These are phyloP conservation scores for Globisporangium spinosum DNA, from an alignment of 352 stramenopile species.

Conservation along the genomic window DNA sequence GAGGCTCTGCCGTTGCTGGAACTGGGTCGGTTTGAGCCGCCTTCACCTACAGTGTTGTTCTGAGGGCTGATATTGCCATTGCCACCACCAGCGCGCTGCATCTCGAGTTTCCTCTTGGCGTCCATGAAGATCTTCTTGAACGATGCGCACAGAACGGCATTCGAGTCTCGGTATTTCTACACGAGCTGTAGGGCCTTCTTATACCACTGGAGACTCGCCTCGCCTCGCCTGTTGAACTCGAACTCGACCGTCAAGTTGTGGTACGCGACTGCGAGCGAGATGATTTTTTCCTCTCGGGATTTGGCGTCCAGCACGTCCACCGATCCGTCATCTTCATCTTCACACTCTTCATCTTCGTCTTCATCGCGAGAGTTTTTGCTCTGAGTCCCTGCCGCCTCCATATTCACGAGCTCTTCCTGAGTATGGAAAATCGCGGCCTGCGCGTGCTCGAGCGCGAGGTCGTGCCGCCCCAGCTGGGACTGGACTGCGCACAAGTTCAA, in stretches of 20 bases:
- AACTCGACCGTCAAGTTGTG: slow-evolving; percentile 79
- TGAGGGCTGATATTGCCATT: background rate
- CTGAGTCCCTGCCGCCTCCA: slow-evolving; percentile 23
- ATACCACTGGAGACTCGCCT: slow-evolving; percentile 81
- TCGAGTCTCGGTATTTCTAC: slow-evolving; percentile 56
- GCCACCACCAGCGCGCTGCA: slow-evolving; percentile 16
- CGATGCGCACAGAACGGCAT: slow-evolving; percentile 54
- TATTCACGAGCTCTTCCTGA: slow-evolving; percentile 68
- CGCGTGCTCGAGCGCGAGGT: slow-evolving; percentile 66
- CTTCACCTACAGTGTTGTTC: background rate
- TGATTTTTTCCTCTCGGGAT: slow-evolving; percentile 67
- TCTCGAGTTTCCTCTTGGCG: slow-evolving; percentile 57
- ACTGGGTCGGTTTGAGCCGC: background rate
- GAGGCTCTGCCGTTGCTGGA: background rate
- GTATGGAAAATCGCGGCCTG: slow-evolving; percentile 81
- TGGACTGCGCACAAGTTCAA: slow-evolving; percentile 81
- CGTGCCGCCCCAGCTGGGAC: slow-evolving; percentile 66
- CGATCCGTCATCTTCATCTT: background rate
- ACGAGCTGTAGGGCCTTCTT: slow-evolving; percentile 77
- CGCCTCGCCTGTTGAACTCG: slow-evolving; percentile 65
- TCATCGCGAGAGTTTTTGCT: slow-evolving; percentile 12
- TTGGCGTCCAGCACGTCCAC: slow-evolving; percentile 48
- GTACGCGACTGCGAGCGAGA: slow-evolving; percentile 74
- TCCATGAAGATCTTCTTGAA: slow-evolving; percentile 75
- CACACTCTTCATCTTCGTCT: slow-evolving; percentile 7